These are phyloP conservation scores for Eucalyptus dawsonii DNA, from an alignment of 345 rosid species.

Conservation along the genomic window DNA sequence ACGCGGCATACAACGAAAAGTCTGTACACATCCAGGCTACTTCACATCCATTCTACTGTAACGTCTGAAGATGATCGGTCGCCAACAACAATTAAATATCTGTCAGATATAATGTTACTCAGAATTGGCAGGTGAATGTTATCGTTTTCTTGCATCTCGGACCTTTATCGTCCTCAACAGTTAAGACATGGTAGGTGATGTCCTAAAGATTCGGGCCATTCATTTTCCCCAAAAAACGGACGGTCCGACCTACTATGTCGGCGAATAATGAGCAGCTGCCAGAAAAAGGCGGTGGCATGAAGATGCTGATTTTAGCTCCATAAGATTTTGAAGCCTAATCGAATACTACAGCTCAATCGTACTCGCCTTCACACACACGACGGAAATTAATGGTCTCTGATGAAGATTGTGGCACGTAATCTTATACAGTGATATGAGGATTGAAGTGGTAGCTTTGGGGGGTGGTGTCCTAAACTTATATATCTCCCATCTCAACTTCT, in stretches of 20 bases:
- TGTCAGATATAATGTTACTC: too few species aligned
- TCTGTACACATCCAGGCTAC: background rate
- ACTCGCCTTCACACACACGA: background rate
- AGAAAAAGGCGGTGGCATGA: background rate
- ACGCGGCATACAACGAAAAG: background rate
- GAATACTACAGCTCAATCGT: background rate
- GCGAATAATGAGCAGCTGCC: background rate
- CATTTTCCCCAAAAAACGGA: background rate
- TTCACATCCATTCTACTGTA: background rate
- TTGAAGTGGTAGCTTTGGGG: background rate
- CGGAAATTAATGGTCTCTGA: background rate
- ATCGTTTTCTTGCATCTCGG: background rate
- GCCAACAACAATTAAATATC: too few species aligned
- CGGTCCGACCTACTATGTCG: background rate
- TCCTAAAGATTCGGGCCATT: background rate
- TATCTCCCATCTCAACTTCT: background rate
- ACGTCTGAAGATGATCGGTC: background rate
- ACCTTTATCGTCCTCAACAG: background rate
- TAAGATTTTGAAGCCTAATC: background rate
- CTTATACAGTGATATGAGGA: background rate
- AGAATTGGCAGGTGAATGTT: background rate
- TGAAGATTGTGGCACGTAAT: background rate
- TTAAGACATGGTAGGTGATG: background rate
- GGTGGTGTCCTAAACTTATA: background rate
- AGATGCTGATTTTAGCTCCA: background rate